A percentile compares a stretch with the other conserved stretches of the same genome.
Evolutionary conservation across 768 basidiomycete genomes (phyloP).

Genomic region (Tephrocybe sp.): DNA sequence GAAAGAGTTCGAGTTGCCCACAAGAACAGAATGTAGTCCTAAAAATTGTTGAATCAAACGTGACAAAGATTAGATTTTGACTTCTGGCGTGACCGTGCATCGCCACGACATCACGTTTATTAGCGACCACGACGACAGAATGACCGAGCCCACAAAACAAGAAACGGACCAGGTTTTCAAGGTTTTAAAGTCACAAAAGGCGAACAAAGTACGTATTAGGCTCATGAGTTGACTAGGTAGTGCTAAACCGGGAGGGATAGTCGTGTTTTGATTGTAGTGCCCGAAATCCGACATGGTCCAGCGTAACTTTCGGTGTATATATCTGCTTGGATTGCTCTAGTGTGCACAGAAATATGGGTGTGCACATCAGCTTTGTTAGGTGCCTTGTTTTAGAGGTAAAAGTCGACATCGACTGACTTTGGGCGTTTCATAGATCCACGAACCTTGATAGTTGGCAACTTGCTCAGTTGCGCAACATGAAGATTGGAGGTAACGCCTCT

Average conservation of each 20-base stretch:
- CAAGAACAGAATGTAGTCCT: too few relatives aligned
- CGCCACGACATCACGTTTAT: conserved; percentile 32
- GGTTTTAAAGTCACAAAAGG: conserved; percentile 79
- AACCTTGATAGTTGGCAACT: conserved; percentile 96
- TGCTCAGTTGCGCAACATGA: conserved; percentile 90
- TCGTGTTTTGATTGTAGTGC: conserved; percentile 93
- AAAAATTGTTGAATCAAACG: neutral
- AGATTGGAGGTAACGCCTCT: conserved; percentile 88
- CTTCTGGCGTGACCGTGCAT: conserved; percentile 5
- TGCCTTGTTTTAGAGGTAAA: conserved; percentile 34
- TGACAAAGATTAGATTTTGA: conserved; percentile 13
- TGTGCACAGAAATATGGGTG: conserved; percentile 93
- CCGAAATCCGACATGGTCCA: conserved; percentile 96
- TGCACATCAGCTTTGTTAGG: conserved; percentile 97
- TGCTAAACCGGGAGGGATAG: conserved; percentile 18
- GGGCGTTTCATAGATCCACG: conserved; percentile 70
- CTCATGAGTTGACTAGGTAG: neutral
- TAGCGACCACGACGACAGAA: conserved; percentile 26
- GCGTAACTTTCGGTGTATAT: conserved; percentile 94
- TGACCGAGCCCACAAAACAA: conserved; percentile 79
- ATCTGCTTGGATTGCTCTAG: conserved; percentile 98
- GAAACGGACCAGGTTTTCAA: conserved; percentile 88
- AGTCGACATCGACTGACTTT: conserved; percentile 7
- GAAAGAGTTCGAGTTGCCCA: too few relatives aligned
- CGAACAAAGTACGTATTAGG: conserved; percentile 64